Evolutionary conservation across 2,329 filamentous ascomycete species (phyloP).

Genomic region (Xylaria digitata): DNA sequence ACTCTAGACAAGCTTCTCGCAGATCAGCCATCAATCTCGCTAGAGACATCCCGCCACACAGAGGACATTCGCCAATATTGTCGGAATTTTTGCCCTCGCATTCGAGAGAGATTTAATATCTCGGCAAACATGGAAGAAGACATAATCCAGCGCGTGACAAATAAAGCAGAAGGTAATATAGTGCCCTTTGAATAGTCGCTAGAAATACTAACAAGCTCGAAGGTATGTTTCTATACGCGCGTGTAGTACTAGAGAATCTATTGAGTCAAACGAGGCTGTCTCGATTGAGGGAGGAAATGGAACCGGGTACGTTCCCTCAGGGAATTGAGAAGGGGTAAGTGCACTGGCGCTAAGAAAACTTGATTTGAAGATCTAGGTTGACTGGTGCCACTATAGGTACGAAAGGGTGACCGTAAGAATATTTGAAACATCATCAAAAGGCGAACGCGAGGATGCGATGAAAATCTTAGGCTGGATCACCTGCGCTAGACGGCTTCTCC

Average conservation of each 20-base stretch:
- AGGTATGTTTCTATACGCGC: conserved; percentile 32
- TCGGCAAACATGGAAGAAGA: background rate
- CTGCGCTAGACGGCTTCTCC: conserved; percentile 23
- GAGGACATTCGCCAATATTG: conserved; percentile 3
- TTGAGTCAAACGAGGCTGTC: conserved; percentile 19
- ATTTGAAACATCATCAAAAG: conserved; percentile 1
- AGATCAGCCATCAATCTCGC: conserved; percentile 19
- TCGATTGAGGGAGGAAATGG: conserved; percentile 19
- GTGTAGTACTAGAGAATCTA: conserved; percentile 25
- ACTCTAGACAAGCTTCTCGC: conserved; percentile 28
- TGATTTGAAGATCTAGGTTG: background rate
- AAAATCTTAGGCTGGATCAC: conserved; percentile 25
- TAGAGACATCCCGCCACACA: conserved; percentile 2
- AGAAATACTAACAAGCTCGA: background rate
- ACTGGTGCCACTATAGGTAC: background rate
- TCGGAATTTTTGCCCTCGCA: background rate
- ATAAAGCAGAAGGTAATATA: background rate
- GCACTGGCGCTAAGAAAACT: background rate
- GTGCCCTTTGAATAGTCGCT: no score
- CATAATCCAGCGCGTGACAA: background rate
- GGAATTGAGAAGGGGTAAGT: conserved; percentile 21
- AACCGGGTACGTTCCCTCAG: conserved; percentile 16
- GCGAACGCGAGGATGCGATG: conserved; percentile 10
- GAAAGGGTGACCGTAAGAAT: conserved; percentile 8
- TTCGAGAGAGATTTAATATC: background rate